Evolutionary conservation across 257 asterid genomes (phyloP).

Genomic region (Nicotiana sylvestris): DNA sequence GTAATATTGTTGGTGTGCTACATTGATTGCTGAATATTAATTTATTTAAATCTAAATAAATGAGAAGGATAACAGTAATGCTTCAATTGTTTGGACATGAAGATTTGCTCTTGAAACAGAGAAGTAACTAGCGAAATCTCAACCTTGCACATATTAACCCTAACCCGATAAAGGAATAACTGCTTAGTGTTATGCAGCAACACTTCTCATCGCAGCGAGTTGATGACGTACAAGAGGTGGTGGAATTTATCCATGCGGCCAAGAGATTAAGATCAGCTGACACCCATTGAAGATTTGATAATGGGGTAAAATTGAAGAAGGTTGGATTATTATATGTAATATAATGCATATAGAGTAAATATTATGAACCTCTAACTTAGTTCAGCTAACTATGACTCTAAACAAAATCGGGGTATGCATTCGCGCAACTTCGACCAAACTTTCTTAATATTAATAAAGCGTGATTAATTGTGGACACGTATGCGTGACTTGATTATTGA

Average conservation of each 20-base stretch:
- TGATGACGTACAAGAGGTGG: slow-evolving; percentile 71
- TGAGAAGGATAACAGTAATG: no score
- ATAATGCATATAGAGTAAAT: slow-evolving; percentile 26
- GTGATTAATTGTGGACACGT: no score
- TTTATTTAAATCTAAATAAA: no score
- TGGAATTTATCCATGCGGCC: slow-evolving; percentile 69
- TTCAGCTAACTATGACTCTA: slow-evolving; percentile 38
- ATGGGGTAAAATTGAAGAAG: slow-evolving; percentile 3
- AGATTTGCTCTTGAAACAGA: no score
- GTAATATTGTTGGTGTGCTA: no score
- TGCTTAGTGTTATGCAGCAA: slow-evolving; percentile 55
- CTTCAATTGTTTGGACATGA: no score
- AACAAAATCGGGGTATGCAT: no score
- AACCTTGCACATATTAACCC: slow-evolving; percentile 36
- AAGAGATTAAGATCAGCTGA: slow-evolving; percentile 48
- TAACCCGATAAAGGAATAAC: slow-evolving; percentile 62
- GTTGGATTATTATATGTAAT: slow-evolving; percentile 24
- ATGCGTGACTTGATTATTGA: no score
- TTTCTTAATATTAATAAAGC: no score
- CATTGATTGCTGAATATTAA: no score
- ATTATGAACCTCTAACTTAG: slow-evolving; percentile 40
- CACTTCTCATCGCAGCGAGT: slow-evolving; percentile 80
- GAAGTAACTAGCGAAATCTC: no score
- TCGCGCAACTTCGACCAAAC: no score
- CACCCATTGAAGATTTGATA: slow-evolving; percentile 32